Evolutionary conservation across 306 rosid species (phyloP), one percentile per base, ranked within the genome.

Genomic region (Fragaria ananassa): DNA sequence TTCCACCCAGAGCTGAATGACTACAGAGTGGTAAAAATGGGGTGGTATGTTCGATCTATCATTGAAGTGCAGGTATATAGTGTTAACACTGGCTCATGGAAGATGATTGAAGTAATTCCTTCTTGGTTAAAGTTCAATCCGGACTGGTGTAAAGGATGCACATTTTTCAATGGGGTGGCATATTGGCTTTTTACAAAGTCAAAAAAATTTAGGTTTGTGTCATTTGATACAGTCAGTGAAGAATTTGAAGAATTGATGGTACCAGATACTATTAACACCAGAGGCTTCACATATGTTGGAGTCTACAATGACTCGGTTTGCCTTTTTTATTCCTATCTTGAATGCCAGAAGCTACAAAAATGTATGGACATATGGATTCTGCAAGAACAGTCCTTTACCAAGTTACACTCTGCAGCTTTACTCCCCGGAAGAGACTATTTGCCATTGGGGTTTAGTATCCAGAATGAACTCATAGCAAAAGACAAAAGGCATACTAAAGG

Each of bases 201-300:
- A 13, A 62, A 29, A 29, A 31, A 62, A 31, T 31, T 4, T 31
- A 29, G 68, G 44, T 62, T 29, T 7, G 37, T 54, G 39, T 54
- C 76, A 19, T 72, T 72, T 37, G 66, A 54, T 72, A 53, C 76
- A 6, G 65, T 3, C 1, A 72, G 35, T 72, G 76, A 53, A 42
- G 65, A 51, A n/a, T 72, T 72, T 37, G 60, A 72, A 37, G 50
- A 34, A 21, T 13, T 54, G 4, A 6, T 4, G 4, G 23, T 72
- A 1, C 66, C 76, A 37, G 53, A 39, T 21, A 3, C 27, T 34
- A n/a, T 71, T 50, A 2, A 13, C 11, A 63, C 21, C 68, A 31
- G 1, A 10, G 42, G 68, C 42, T 31, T 6, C 10, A 27, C 68
- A 34, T 14, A 6, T 34, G 68, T 63, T 63, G 44, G 9, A 34